Evolutionary conservation across 1,284 basidiomycete genomes (phyloP), one percentile per base, ranked within the genome.

Genomic region (Rhizoctonia solani): DNA sequence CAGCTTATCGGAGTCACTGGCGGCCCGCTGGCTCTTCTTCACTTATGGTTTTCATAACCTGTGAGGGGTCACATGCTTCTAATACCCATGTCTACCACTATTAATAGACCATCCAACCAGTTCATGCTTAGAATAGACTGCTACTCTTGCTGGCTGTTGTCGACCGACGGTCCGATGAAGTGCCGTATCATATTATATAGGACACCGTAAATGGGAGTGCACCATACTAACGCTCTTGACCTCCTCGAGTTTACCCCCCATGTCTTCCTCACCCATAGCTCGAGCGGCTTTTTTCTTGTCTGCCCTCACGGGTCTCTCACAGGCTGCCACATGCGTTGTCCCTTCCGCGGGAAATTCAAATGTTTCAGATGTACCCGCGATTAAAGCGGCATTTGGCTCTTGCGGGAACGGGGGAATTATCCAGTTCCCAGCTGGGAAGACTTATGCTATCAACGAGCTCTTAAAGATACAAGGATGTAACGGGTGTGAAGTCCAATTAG

Each of bases 401-500:
- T 67, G 65, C 39, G 65, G 65, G 34, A 67, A 67, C 30, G 65
- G 65, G 4, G 65, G 65, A 13, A 37, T 67, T 41, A 67, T 67
- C 34, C 65, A 55, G 53, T 67, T 67, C 27, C 39, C 65, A 3
- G 54, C 41, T 37, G 65, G 65, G n/a, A 67, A 49, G 46, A 67
- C 53, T 25, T 67, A 67, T 16, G 44, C 50, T 11, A 55, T 67
- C 37, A 67, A 67, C 54, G 65, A 67, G 41, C 30, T 67, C 6
- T 44, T 67, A 13, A 54, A 54, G 41, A 67, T 67, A 6, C 52
- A 67, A 34, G 65, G 65, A 11, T 67, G 65, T 42, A 54, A 67
- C 30, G 53, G 65, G 34, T 67, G 65, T 55, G 65, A 67, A 25
- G 65, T 67, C n/a, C 65, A 67, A 54, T 29, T 67, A 11, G 65